Conservation (phyloP, 2,329 filamentous ascomycete species). For the Didymellaceae sp. region DNA sequence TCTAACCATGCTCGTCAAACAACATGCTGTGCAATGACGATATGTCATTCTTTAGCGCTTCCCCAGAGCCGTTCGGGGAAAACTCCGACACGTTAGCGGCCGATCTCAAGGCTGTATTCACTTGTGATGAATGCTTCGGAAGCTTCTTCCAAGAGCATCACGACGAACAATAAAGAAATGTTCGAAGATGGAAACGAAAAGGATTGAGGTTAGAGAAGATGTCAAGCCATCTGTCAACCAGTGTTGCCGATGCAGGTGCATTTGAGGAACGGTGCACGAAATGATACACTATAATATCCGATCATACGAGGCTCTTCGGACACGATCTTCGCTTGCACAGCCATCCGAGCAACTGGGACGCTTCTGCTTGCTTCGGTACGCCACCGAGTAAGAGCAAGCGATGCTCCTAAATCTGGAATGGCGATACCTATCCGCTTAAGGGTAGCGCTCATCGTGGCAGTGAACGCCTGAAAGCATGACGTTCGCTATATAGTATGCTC, state of each 20-base stretch:
- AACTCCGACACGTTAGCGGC: conserved; percentile 4
- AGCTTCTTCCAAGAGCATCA: not conserved
- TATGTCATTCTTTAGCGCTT: not conserved
- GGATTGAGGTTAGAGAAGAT: too few relatives aligned
- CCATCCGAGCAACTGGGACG: not conserved
- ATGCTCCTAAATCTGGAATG: too few relatives aligned
- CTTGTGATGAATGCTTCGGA: not conserved
- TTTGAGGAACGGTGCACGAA: too few relatives aligned
- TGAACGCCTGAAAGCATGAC: conserved; percentile 7
- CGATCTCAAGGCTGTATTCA: not conserved
- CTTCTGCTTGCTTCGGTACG: not conserved
- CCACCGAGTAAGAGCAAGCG: not conserved
- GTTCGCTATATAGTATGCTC: not conserved
- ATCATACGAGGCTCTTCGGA: too few relatives aligned
- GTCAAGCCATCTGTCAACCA: too few relatives aligned
- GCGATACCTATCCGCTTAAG: not conserved
- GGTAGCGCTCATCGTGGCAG: not conserved
- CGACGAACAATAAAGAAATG: too few relatives aligned
- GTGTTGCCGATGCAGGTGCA: too few relatives aligned
- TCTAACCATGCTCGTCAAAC: too few relatives aligned
- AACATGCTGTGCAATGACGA: conserved; percentile 9
- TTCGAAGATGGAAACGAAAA: not conserved
- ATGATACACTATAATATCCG: too few relatives aligned
- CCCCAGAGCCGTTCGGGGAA: not conserved
- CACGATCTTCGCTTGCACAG: not conserved